phyloP scores from a whole-genome alignment of 2,329 filamentous ascomycete genomes.

The Drechmeria coniospora region DNA sequence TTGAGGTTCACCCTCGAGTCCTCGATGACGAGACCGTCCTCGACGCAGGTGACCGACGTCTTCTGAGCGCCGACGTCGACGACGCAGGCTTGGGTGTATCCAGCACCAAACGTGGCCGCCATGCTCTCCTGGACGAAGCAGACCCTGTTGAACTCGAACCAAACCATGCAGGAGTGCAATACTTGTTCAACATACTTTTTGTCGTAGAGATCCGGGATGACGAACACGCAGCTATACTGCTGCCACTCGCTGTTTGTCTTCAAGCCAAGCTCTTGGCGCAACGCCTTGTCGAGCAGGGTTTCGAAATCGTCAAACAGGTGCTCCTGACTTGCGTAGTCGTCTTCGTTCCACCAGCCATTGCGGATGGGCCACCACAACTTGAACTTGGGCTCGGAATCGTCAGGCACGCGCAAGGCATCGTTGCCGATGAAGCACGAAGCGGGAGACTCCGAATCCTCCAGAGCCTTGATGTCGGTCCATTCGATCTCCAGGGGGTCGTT shows the following conservation, averaged over 20 bases:
- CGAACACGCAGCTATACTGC: constrained; percentile 90
- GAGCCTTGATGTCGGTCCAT: constrained; percentile 69
- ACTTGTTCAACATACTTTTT: constrained; percentile 79
- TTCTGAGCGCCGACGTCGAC: constrained; percentile 96
- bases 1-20: constrained; percentile 93
- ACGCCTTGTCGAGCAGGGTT: constrained; percentile 69
- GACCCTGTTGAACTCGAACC: constrained; percentile 77
- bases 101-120: constrained; percentile 86
- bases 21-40: constrained; percentile 88
- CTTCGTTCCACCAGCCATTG: constrained; percentile 77
- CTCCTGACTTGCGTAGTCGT: constrained; percentile 67
- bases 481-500: constrained; percentile 90
- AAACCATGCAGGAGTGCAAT: constrained; percentile 70
- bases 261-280: constrained; percentile 71
- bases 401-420: constrained; percentile 72
- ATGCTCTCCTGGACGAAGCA: constrained; percentile 95
- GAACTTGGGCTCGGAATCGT: constrained; percentile 77
- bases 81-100: constrained; percentile 85
- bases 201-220: constrained; percentile 94
- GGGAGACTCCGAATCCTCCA: constrained; percentile 47
- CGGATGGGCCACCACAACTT: constrained; percentile 86
- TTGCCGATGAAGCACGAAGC: constrained; percentile 62
- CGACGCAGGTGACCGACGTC: constrained; percentile 91
- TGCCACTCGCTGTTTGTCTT: constrained; percentile 65
- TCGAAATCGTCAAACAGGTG: constrained; percentile 78